A percentile compares a stretch with the other conserved stretches of the same genome.
Evolutionary conservation across 495 filamentous ascomycete genomes (phyloP).

Genomic region (Annulohypoxylon maeteangense): DNA sequence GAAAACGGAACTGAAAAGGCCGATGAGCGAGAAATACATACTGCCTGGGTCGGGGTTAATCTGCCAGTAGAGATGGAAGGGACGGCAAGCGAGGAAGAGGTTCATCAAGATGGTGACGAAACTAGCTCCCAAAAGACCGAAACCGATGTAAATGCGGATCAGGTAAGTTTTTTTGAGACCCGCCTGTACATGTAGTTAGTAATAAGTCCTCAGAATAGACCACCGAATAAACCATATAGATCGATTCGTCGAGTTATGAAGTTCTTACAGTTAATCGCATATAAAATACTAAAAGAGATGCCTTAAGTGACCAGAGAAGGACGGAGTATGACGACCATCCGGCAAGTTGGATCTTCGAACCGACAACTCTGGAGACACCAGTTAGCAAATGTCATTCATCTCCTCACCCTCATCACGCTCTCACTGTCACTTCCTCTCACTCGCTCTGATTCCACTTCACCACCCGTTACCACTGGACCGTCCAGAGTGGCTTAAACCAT

Average conservation of each 20-base stretch:
- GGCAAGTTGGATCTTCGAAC: conserved; percentile 67
- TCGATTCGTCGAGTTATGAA: neutral
- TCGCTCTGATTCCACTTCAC: no score
- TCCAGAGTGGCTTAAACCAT: no score
- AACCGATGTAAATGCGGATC: conserved; percentile 64
- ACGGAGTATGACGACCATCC: conserved; percentile 68
- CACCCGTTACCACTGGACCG: no score
- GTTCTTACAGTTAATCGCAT: conserved; percentile 64
- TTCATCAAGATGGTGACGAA: conserved; percentile 63
- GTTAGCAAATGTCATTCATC: conserved; percentile 13
- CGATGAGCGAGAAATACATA: no score
- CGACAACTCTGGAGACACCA: conserved; percentile 56
- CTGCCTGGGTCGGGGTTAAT: conserved; percentile 64
- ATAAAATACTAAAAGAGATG: conserved; percentile 67
- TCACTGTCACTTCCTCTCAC: no score
- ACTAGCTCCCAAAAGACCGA: conserved; percentile 58
- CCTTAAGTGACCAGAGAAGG: conserved; percentile 65
- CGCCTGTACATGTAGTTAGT: conserved; percentile 40
- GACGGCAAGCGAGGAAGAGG: conserved; percentile 63
- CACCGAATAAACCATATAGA: no score
- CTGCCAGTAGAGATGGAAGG: conserved; percentile 63
- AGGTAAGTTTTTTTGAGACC: conserved; percentile 58
- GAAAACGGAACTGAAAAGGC: no score
- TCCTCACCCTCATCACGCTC: neutral
- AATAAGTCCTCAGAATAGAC: neutral